A percentile compares a stretch with the other conserved stretches of the same genome.
These are phyloP conservation scores for Candolleomyces eurysporus DNA, from an alignment of 768 basidiomycete species.

Conservation along the genomic window DNA sequence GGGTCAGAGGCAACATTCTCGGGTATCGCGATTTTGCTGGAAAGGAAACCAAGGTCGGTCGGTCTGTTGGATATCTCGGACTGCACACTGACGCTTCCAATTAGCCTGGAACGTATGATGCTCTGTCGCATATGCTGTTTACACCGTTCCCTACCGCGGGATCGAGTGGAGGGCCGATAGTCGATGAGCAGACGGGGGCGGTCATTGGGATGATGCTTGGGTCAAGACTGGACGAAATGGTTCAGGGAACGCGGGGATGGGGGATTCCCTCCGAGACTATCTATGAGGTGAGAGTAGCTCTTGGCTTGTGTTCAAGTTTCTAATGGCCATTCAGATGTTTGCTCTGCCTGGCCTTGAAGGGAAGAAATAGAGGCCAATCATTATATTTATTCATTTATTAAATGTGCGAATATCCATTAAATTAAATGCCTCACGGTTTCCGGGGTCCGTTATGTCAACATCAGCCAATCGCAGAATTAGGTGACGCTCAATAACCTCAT, in stretches of 20 bases:
- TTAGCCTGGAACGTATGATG: conserved; percentile 69
- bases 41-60: conserved; percentile 49
- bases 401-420: neutral
- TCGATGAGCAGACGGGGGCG: conserved; percentile 58
- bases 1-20: conserved; percentile 48
- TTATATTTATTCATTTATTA: neutral
- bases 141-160: conserved; percentile 55
- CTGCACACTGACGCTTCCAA: neutral
- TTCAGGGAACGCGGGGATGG: conserved; percentile 59
- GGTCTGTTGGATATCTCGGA: neutral
- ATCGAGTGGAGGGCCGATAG: conserved; percentile 69
- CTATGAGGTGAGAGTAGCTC: conserved; percentile 45
- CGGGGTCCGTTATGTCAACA: conserved; percentile 23
- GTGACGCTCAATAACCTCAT: conserved; percentile 46
- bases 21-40: conserved; percentile 64
- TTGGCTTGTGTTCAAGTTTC: neutral
- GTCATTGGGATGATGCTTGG: conserved; percentile 67
- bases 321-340: conserved; percentile 43
- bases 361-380: conserved; percentile 20
- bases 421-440: conserved; percentile 24
- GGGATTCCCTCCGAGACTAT: conserved; percentile 62
- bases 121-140: conserved; percentile 56
- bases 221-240: conserved; percentile 52
- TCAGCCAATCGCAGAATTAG: conserved; percentile 47
- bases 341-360: conserved; percentile 45